A percentile compares a stretch with the other conserved stretches of the same genome.
Evolutionary conservation across 306 rosid genomes (phyloP).

Genomic region (Gillenia trifoliata): DNA sequence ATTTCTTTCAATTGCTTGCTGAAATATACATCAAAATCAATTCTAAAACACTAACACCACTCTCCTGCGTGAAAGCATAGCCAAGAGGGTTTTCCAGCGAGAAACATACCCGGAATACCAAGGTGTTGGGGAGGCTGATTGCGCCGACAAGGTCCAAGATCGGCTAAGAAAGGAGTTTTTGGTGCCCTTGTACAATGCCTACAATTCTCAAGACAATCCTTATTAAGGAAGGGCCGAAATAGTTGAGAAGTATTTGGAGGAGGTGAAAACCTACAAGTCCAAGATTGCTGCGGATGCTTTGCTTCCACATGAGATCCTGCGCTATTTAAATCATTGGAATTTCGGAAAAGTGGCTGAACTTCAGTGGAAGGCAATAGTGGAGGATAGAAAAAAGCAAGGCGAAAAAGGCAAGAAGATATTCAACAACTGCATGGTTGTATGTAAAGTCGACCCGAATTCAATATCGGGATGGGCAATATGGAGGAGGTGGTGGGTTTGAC

Average conservation of each 20-base stretch:
- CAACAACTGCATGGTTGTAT: constrained; percentile 23
- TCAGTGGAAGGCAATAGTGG: not conserved
- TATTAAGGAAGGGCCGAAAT: too few relatives aligned
- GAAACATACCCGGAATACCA: not conserved
- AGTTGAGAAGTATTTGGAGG: not conserved
- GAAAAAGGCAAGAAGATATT: not conserved
- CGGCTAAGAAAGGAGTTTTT: not conserved
- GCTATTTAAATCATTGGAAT: not conserved
- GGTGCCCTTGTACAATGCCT: not conserved
- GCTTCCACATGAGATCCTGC: not conserved
- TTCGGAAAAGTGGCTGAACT: not conserved
- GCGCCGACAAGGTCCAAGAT: not conserved
- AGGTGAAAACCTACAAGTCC: not conserved
- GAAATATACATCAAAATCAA: too few relatives aligned
- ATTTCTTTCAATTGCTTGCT: too few relatives aligned
- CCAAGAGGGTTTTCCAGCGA: not conserved
- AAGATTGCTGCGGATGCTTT: not conserved
- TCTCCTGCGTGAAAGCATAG: not conserved
- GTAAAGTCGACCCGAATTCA: not conserved
- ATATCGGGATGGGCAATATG: too few relatives aligned
- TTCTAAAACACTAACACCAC: too few relatives aligned
- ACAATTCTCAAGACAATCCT: too few relatives aligned
- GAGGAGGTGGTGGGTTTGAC: constrained; percentile 48
- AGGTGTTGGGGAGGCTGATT: not conserved
- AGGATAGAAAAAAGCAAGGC: too few relatives aligned